A percentile compares a stretch with the other conserved stretches of the same genome.
Conservation (phyloP, 208 protist species). For the Trichomonas tenax region DNA sequence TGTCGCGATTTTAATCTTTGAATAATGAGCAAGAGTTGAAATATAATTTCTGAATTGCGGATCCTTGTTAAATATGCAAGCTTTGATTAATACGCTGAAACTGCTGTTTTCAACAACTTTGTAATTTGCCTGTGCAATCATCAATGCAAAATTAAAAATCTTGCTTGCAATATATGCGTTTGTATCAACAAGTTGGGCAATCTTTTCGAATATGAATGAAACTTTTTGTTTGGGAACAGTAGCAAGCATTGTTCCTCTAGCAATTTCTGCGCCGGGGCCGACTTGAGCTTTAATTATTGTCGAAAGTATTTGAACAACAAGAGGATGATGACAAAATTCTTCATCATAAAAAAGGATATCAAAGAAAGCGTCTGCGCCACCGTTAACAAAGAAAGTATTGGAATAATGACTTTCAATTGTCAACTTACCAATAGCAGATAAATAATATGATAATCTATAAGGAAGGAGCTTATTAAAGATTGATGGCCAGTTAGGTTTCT, state of each 20-base stretch:
- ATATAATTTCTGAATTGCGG: background rate
- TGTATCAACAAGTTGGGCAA: background rate
- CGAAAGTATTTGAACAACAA: background rate
- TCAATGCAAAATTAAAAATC: background rate
- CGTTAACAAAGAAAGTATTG: background rate
- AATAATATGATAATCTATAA: background rate
- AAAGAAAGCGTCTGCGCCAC: background rate
- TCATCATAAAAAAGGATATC: background rate
- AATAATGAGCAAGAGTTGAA: background rate
- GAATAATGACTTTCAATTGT: background rate
- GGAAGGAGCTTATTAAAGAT: background rate
- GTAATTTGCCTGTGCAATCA: background rate
- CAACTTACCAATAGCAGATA: background rate
- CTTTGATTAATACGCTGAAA: background rate
- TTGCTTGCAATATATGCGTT: background rate
- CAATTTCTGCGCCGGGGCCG: background rate
- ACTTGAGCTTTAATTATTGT: background rate
- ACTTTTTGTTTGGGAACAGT: background rate
- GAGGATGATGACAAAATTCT: background rate
- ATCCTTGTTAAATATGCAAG: background rate
- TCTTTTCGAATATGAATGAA: background rate
- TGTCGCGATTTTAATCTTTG: background rate
- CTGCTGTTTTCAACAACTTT: background rate
- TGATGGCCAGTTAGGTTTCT: background rate
- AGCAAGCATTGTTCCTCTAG: background rate